Evolutionary conservation across 257 asterid species (phyloP).

Genomic region (Rehmannia glutinosa): DNA sequence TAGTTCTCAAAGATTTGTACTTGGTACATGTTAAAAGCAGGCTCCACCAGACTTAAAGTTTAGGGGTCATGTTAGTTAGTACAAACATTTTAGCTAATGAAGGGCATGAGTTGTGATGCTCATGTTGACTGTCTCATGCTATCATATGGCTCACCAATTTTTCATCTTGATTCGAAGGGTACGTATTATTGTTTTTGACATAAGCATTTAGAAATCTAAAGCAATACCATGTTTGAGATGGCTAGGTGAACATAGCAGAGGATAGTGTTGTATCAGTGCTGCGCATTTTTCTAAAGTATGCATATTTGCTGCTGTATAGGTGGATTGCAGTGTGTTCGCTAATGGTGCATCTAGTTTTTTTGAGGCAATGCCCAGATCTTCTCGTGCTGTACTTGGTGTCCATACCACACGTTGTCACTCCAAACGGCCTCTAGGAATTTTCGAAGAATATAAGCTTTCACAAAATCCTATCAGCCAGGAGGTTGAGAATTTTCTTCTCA

Average conservation of each 20-base stretch:
- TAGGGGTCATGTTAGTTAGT: too few species aligned
- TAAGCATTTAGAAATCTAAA: not conserved
- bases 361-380: conserved; percentile 37
- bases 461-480: conserved; percentile 58
- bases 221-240: not conserved
- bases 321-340: conserved; percentile 49
- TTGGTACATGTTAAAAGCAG: too few species aligned
- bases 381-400: conserved; percentile 34
- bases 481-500: conserved; percentile 68
- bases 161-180: not conserved
- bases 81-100: too few species aligned
- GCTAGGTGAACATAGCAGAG: not conserved
- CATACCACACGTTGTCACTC: conserved; percentile 51
- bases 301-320: conserved; percentile 36
- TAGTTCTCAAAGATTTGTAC: too few species aligned
- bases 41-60: too few species aligned
- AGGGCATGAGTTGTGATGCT: too few species aligned
- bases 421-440: conserved; percentile 50
- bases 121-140: too few species aligned
- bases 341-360: conserved; percentile 40
- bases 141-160: too few species aligned
- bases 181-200: not conserved
- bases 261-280: not conserved
- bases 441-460: conserved; percentile 50
- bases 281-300: conserved; percentile 3